Evolutionary conservation across 116 monocot genomes (phyloP).

Genomic region (Dioscorea cayenensis): DNA sequence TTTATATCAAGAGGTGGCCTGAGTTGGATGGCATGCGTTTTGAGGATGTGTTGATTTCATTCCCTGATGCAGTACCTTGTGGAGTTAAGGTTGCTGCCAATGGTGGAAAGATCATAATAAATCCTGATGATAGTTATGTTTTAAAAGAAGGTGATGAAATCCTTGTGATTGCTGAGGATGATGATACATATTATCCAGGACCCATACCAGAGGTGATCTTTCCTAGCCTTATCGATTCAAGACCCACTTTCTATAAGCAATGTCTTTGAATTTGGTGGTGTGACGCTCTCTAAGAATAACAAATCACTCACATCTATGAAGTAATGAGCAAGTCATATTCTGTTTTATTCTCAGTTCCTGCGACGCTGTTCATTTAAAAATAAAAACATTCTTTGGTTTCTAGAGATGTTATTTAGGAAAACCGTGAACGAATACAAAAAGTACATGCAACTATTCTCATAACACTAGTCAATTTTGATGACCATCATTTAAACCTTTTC

Average conservation of each 20-base stretch:
- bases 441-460: too few species aligned
- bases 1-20: slow-evolving; percentile 93
- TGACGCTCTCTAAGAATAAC: too few species aligned
- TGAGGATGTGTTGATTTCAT: slow-evolving; percentile 70
- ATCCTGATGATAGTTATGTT: slow-evolving; percentile 73
- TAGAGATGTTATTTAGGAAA: too few species aligned
- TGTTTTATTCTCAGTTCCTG: too few species aligned
- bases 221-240: not conserved
- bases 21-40: slow-evolving; percentile 73
- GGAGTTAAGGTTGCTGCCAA: slow-evolving; percentile 82
- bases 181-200: slow-evolving; percentile 83
- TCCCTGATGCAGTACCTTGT: slow-evolving; percentile 91
- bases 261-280: not conserved
- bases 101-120: slow-evolving; percentile 70
- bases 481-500: too few species aligned
- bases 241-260: not conserved
- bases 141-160: slow-evolving; percentile 86
- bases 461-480: too few species aligned
- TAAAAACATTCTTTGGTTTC: too few species aligned
- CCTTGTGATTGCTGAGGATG: slow-evolving; percentile 95
- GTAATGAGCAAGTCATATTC: too few species aligned
- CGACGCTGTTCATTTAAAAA: too few species aligned
- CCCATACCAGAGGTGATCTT: slow-evolving; percentile 48
- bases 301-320: too few species aligned
- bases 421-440: too few species aligned